These are phyloP conservation scores for Phialemonium atrogriseum DNA, from an alignment of 2,329 filamentous ascomycete species.

Conservation along the genomic window DNA sequence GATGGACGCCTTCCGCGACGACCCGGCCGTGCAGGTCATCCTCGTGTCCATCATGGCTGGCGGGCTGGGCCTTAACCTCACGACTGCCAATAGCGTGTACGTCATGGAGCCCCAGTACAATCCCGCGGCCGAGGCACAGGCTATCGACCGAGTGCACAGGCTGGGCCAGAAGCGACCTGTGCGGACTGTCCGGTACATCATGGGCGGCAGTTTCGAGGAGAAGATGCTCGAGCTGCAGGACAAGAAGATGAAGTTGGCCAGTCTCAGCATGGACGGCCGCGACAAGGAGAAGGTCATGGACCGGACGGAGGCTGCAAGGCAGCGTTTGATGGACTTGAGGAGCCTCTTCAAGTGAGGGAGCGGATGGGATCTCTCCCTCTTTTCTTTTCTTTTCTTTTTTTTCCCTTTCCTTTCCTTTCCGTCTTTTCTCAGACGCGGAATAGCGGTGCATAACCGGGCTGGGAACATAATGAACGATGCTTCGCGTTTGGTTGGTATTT, in stretches of 20 bases:
- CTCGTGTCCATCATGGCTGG: constrained; percentile 89
- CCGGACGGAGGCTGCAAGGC: constrained; percentile 36
- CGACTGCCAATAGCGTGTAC: constrained; percentile 76
- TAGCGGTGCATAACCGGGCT: too few relatives aligned
- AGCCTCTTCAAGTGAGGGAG: constrained; percentile 36
- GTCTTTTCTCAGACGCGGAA: too few relatives aligned
- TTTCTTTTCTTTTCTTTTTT: background rate
- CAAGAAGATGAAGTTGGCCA: constrained; percentile 87
- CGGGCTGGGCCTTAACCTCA: constrained; percentile 85
- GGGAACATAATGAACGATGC: too few relatives aligned
- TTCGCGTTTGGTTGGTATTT: too few relatives aligned
- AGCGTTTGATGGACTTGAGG: constrained; percentile 40
- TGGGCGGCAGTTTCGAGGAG: constrained; percentile 86
- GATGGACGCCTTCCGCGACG: constrained; percentile 69
- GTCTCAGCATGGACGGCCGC: constrained; percentile 69
- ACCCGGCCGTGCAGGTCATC: constrained; percentile 66
- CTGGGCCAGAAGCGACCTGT: constrained; percentile 86
- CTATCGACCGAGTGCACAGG: constrained; percentile 85
- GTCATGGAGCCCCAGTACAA: constrained; percentile 99
- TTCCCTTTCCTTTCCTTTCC: too few relatives aligned
- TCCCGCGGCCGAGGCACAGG: constrained; percentile 88
- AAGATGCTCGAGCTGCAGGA: constrained; percentile 84
- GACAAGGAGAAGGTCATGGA: constrained; percentile 37
- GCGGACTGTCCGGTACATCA: constrained; percentile 80
- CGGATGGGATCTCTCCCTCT: background rate